phyloP scores from a whole-genome alignment of 2,329 filamentous ascomycete species.

The Fusarium devonianum region DNA sequence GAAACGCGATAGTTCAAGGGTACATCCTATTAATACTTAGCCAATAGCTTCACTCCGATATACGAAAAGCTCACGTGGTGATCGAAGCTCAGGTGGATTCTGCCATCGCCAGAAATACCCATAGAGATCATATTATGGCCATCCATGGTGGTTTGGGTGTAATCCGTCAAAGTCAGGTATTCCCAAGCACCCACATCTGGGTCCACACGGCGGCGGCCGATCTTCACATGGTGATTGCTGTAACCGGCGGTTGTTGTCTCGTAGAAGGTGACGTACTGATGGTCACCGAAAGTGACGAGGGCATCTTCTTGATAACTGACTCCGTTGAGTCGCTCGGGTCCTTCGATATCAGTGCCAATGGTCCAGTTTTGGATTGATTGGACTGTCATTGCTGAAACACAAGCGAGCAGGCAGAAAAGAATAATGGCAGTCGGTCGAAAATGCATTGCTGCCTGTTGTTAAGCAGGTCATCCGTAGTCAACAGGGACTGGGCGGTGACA shows the following conservation, averaged over 20 bases:
- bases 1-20: constrained; percentile 27
- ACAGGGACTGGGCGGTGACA: too few species aligned
- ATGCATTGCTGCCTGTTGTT: background rate
- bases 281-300: constrained; percentile 23
- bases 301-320: constrained; percentile 31
- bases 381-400: constrained; percentile 6
- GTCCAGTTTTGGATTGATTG: constrained; percentile 25
- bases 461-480: too few species aligned
- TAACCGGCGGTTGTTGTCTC: constrained; percentile 24
- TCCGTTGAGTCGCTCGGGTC: constrained; percentile 25
- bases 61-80: constrained; percentile 12
- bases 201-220: constrained; percentile 15
- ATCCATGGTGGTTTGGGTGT: constrained; percentile 29
- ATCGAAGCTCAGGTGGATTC: constrained; percentile 31
- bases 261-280: constrained; percentile 30
- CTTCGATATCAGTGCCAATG: constrained; percentile 25
- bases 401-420: background rate
- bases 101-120: constrained; percentile 30
- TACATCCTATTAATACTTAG: constrained; percentile 19
- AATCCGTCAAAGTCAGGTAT: constrained; percentile 20
- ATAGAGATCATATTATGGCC: constrained; percentile 33
- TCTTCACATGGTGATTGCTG: constrained; percentile 16
- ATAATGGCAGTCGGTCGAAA: background rate
- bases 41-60: fast-evolving
- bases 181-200: constrained; percentile 14